Conservation (phyloP, 2,329 filamentous ascomycete species). For the Trichoderma cornu-damae region DNA sequence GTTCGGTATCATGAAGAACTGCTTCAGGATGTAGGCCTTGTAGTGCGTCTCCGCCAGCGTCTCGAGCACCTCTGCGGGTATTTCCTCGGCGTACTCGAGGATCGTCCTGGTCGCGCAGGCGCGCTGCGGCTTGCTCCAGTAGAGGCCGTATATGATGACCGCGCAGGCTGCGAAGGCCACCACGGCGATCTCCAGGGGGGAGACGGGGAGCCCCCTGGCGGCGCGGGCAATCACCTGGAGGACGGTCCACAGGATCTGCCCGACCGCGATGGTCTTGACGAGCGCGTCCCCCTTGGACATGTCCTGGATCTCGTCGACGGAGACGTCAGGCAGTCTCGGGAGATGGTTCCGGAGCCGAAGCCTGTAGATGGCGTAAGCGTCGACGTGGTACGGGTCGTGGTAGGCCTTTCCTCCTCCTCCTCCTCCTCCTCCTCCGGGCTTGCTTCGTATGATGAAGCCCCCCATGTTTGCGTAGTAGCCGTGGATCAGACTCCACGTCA, state of each 20-base stretch:
- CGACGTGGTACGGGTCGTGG: not conserved
- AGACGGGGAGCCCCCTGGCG: not conserved
- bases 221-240: not conserved
- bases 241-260: not conserved
- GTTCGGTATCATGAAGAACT: too few relatives aligned
- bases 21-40: not conserved
- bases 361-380: fast-evolving
- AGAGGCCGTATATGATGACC: not conserved
- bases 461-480: not conserved
- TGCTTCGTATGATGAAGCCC: not conserved
- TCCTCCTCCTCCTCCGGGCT: too few relatives aligned
- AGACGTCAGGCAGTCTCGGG: not conserved
- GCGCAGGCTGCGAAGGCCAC: not conserved
- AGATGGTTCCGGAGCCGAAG: not conserved
- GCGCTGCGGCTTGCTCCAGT: not conserved
- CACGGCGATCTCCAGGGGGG: not conserved
- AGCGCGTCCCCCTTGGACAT: not conserved
- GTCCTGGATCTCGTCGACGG: not conserved
- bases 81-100: not conserved
- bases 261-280: not conserved
- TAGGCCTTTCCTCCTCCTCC: too few relatives aligned
- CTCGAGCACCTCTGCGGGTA: not conserved
- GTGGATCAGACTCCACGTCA: not conserved
- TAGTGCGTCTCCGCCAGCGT: not conserved
- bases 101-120: not conserved